Evolutionary conservation across 1,139 yeast genomes (phyloP).

Genomic region (Suhomyces choctaworum): DNA sequence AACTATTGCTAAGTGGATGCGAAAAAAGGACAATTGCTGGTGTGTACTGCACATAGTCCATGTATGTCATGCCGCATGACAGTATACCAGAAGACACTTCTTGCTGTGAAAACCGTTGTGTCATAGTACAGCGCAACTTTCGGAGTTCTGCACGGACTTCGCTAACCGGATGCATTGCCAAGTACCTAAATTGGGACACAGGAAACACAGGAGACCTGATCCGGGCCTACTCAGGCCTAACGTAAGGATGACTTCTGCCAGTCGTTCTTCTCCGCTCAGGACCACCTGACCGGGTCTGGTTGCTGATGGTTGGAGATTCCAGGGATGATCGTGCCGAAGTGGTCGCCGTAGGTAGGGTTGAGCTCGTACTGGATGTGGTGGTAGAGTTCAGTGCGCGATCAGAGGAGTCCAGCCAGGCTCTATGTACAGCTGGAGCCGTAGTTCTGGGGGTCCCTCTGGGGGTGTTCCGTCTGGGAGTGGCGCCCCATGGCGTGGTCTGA

Average conservation of each 20-base stretch:
- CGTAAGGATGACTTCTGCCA: constrained; percentile 33
- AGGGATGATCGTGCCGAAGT: neutral
- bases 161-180: too few species aligned
- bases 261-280: constrained; percentile 32
- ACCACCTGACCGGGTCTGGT: constrained; percentile 23
- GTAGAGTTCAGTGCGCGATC: neutral
- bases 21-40: constrained; percentile 4
- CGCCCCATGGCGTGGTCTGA: constrained; percentile 3
- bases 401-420: too few species aligned
- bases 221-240: constrained; percentile 23
- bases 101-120: too few species aligned
- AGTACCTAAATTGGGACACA: too few species aligned
- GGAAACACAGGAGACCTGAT: too few species aligned
- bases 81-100: neutral
- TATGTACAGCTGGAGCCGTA: neutral
- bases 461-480: neutral
- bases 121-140: too few species aligned
- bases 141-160: too few species aligned
- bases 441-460: constrained; percentile 1
- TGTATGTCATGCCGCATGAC: too few species aligned
- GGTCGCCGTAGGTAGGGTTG: neutral
- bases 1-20: constrained; percentile 9
- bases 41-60: neutral
- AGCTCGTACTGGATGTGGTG: neutral
- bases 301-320: neutral